Conservation (phyloP, 169 alveolate genomes). For the Cryptosporidium ubiquitum region DNA sequence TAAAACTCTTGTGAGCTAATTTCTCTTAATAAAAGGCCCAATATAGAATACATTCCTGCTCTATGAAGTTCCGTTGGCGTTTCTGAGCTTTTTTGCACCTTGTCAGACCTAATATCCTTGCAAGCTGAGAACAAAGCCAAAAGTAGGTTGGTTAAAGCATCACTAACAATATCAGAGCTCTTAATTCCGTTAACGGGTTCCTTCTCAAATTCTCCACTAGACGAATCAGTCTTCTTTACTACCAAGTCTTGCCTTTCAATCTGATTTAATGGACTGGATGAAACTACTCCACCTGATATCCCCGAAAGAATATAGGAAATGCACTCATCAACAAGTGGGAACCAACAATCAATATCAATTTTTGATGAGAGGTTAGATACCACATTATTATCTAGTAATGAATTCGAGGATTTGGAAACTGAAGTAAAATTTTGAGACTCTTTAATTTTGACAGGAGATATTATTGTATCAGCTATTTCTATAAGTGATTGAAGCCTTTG, state of each 20-base stretch:
- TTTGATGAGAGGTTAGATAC: conserved; percentile 3
- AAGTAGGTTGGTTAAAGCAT: not conserved
- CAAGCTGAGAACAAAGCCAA: conserved; percentile 64
- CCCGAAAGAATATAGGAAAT: conserved; percentile 64
- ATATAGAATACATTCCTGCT: conserved; percentile 71
- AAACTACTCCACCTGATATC: not conserved
- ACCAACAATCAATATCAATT: conserved; percentile 65
- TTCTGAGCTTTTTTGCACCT: conserved; percentile 47
- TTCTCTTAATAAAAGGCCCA: conserved; percentile 61
- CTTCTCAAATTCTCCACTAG: not conserved
- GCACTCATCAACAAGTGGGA: conserved; percentile 60
- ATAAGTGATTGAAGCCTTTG: conserved; percentile 47
- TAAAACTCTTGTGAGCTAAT: not conserved
- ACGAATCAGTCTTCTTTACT: not conserved
- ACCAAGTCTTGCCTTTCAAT: not conserved
- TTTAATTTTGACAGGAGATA: not conserved
- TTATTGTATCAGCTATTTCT: conserved; percentile 23
- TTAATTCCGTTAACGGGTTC: not conserved
- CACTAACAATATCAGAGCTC: not conserved
- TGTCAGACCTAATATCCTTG: conserved; percentile 57
- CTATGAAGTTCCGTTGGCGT: conserved; percentile 71
- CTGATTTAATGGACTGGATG: conserved; percentile 2
- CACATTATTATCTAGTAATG: not conserved
- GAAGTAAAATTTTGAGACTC: not conserved
- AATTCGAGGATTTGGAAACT: not conserved